phyloP scores from a whole-genome alignment of 192 early-diverging fungal species.

The Entomortierella parvispora region DNA sequence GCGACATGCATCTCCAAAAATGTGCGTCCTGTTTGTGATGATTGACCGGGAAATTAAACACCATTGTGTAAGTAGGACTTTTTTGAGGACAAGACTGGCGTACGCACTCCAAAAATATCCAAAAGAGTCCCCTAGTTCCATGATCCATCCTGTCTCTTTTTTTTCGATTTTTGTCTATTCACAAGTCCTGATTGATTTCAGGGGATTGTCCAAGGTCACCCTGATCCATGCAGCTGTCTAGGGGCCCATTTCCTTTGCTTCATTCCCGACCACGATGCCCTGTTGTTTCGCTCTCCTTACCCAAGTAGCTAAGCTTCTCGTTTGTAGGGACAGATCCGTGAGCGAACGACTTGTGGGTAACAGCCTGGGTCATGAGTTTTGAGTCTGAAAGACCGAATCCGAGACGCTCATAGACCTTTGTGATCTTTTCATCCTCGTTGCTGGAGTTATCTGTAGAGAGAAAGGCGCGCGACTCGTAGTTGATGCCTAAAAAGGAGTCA shows the following conservation, averaged over 20 bases:
- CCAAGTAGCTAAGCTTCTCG: constrained; percentile 48
- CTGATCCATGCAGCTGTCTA: too few species aligned
- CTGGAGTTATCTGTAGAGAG: constrained; percentile 2
- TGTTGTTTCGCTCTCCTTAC: constrained; percentile 7
- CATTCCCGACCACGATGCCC: neutral
- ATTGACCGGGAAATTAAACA: neutral
- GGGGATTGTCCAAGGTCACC: too few species aligned
- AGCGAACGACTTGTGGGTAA: constrained; percentile 61
- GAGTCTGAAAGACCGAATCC: constrained; percentile 51
- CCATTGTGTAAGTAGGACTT: neutral
- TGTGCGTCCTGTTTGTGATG: constrained; percentile 49
- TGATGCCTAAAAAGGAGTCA: constrained; percentile 23
- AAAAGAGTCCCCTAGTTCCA: too few species aligned
- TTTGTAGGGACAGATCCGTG: constrained; percentile 60
- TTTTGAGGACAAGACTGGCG: neutral
- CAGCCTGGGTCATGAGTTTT: constrained; percentile 52
- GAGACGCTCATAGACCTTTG: constrained; percentile 33
- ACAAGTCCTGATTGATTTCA: neutral
- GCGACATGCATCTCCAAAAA: constrained; percentile 45
- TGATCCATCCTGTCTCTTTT: too few species aligned
- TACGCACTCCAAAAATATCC: too few species aligned
- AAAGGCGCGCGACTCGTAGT: constrained; percentile 34
- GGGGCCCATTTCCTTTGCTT: too few species aligned
- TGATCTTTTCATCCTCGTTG: constrained; percentile 25
- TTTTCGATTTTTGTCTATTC: too few species aligned